Conservation (phyloP, 163 green algal species). For the Coccomyxa subellipsoidea region DNA sequence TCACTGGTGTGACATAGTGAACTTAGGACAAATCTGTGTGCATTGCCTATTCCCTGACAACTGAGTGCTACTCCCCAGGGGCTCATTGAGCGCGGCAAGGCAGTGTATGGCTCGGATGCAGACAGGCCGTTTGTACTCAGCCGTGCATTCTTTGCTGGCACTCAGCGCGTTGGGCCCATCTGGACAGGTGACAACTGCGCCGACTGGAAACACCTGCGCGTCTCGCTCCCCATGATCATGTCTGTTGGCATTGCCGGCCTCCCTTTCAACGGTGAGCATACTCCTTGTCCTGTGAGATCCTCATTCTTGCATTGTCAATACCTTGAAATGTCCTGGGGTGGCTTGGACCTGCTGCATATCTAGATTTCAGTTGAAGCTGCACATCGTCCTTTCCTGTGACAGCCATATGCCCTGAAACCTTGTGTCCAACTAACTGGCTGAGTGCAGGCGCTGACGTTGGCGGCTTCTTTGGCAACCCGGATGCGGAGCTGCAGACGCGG, state of each 20-base stretch:
- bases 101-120: slow-evolving; percentile 65
- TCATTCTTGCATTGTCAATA: too few relatives aligned
- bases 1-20: background rate
- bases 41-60: too few relatives aligned
- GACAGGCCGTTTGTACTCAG: slow-evolving; percentile 97
- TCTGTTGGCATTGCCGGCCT: slow-evolving; percentile 82
- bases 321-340: too few relatives aligned
- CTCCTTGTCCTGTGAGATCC: too few relatives aligned
- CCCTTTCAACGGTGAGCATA: slow-evolving; percentile 59
- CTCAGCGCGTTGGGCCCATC: slow-evolving; percentile 89
- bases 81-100: slow-evolving; percentile 47
- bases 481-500: slow-evolving; percentile 86
- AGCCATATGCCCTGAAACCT: too few relatives aligned
- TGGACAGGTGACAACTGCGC: slow-evolving; percentile 99
- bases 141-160: slow-evolving; percentile 91
- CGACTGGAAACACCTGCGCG: slow-evolving; percentile 87
- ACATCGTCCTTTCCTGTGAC: too few relatives aligned
- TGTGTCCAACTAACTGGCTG: too few relatives aligned
- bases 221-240: slow-evolving; percentile 90
- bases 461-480: slow-evolving; percentile 97
- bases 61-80: slow-evolving; percentile 43
- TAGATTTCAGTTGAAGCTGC: too few relatives aligned
- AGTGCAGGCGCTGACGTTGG: slow-evolving; percentile 90
- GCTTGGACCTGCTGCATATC: too few relatives aligned
- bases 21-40: background rate